Evolutionary conservation across 805 yeast genomes (phyloP).

Genomic region (Candida schatavii): DNA sequence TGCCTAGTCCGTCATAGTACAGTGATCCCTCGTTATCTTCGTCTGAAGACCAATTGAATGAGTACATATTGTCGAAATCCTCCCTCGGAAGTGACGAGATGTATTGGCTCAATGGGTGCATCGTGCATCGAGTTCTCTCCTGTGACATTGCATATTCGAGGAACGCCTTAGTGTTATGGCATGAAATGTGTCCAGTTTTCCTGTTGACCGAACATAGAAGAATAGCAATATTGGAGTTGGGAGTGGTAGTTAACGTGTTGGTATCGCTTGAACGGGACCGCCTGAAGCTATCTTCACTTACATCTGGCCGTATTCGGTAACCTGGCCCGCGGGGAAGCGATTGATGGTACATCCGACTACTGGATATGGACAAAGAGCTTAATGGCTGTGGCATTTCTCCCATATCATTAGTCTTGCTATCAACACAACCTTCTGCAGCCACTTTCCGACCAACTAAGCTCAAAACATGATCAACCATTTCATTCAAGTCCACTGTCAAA

Average conservation of each 20-base stretch:
- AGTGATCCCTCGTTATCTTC: background rate
- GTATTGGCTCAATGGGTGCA: too few species aligned
- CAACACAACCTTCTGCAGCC: too few species aligned
- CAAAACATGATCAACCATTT: constrained; percentile 18
- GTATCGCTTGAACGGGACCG: too few species aligned
- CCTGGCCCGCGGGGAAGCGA: too few species aligned
- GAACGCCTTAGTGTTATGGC: constrained; percentile 27
- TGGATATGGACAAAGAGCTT: constrained; percentile 7
- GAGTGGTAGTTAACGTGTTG: too few species aligned
- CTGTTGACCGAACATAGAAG: constrained; percentile 36
- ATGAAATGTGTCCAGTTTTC: constrained; percentile 27
- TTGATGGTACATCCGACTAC: too few species aligned
- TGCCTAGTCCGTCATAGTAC: background rate
- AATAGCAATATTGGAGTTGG: constrained; percentile 11
- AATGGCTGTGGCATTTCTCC: too few species aligned
- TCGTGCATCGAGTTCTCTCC: background rate
- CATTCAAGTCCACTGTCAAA: constrained; percentile 25
- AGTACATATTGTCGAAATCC: too few species aligned
- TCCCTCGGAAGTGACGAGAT: too few species aligned
- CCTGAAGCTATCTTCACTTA: too few species aligned
- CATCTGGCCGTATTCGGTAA: too few species aligned
- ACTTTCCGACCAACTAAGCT: background rate
- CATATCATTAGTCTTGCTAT: background rate
- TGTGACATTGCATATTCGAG: constrained; percentile 18
- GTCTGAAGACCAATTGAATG: too few species aligned